phyloP scores from a whole-genome alignment of 2,329 filamentous ascomycete species.

The Chrysoporthe puriensis region DNA sequence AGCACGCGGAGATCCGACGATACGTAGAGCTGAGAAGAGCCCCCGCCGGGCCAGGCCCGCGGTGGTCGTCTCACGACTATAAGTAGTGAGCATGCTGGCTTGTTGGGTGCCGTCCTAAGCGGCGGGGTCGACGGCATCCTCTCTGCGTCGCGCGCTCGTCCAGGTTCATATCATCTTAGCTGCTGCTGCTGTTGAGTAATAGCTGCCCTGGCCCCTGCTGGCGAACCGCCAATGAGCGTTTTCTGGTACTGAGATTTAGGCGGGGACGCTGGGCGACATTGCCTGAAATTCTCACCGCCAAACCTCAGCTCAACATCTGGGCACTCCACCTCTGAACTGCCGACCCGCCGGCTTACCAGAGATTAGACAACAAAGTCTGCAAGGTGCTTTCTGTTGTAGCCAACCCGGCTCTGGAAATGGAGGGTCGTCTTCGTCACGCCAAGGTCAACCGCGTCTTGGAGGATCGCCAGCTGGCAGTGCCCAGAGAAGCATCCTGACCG shows the following conservation, averaged over 20 bases:
- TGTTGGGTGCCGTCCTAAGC: background rate
- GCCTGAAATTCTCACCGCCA: slow-evolving; percentile 9
- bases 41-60: no score
- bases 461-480: background rate
- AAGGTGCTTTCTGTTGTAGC: background rate
- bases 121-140: background rate
- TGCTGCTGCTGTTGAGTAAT: background rate
- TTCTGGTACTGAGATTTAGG: background rate
- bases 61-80: background rate
- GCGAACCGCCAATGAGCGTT: background rate
- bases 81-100: background rate
- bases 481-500: background rate
- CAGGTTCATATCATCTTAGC: background rate
- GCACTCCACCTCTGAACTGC: background rate
- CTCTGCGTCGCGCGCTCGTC: background rate
- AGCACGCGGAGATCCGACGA: no score
- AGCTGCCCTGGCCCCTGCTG: background rate
- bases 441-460: background rate
- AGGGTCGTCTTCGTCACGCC: background rate
- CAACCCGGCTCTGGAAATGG: no score
- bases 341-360: background rate
- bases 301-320: slow-evolving; percentile 4
- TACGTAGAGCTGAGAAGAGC: no score
- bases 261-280: background rate
- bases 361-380: background rate